Conservation (phyloP, 2,329 filamentous ascomycete species). For the Pseudogymnoascus sp. region DNA sequence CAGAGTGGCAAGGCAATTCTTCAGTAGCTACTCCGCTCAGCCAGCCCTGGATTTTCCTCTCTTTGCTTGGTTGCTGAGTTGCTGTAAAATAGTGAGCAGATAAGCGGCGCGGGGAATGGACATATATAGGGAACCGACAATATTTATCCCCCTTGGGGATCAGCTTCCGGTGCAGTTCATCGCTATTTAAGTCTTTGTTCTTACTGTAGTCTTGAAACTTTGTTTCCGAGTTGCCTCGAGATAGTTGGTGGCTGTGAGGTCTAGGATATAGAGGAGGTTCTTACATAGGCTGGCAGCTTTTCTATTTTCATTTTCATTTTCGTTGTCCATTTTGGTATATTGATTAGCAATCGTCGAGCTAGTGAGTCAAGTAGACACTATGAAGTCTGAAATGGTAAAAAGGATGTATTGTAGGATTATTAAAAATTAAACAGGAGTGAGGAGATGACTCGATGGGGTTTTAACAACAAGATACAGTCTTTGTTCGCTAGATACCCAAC, state of each 20-base stretch:
- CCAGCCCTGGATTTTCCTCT: not conserved
- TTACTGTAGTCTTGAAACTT: not conserved
- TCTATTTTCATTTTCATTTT: too few species aligned
- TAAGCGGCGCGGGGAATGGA: not conserved
- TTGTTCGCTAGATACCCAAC: not conserved
- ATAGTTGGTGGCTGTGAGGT: not conserved
- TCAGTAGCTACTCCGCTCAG: not conserved
- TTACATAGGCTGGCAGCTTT: too few species aligned
- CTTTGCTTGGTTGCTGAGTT: not conserved
- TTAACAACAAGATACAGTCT: not conserved
- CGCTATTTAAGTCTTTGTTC: not conserved
- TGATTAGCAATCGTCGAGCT: not conserved
- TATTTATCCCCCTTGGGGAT: not conserved
- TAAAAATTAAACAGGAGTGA: not conserved
- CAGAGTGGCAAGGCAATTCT: not conserved
- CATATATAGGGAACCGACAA: not conserved
- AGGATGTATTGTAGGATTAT: not conserved
- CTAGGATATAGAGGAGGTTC: not conserved
- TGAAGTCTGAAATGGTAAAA: not conserved
- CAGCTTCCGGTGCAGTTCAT: not conserved
- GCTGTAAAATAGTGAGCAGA: not conserved
- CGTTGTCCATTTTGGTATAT: not conserved
- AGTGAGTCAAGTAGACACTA: not conserved
- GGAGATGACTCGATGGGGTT: not conserved
- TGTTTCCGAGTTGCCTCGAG: not conserved